These are phyloP conservation scores for Geranium incanum DNA, from an alignment of 441 rosid species.

Conservation along the genomic window DNA sequence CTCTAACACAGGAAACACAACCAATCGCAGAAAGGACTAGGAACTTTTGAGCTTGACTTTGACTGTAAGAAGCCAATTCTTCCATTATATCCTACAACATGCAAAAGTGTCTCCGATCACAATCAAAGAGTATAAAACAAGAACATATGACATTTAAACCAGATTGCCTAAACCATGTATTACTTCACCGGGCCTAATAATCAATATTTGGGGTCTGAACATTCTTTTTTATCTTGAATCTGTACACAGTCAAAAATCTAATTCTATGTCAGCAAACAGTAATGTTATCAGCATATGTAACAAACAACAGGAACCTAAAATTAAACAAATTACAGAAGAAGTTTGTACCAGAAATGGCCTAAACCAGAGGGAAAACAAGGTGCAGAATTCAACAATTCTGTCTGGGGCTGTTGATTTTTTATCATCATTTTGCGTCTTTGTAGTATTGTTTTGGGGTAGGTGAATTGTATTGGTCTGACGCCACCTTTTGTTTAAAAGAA, in stretches of 20 bases:
- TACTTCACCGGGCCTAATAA: background rate
- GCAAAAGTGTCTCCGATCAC: conserved; percentile 4
- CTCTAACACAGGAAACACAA: background rate
- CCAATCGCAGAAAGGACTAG: background rate
- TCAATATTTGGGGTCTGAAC: background rate
- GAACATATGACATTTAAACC: conserved; percentile 1
- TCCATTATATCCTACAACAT: conserved; percentile 1
- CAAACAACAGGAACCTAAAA: background rate
- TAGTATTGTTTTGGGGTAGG: background rate
- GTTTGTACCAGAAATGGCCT: background rate
- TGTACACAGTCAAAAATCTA: conserved; percentile 4
- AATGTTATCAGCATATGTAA: background rate
- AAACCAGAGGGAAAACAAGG: conserved; percentile 7
- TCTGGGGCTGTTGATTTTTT: background rate
- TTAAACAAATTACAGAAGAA: conserved; percentile 2
- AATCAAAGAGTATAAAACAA: background rate
- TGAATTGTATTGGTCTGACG: background rate
- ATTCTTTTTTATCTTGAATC: background rate
- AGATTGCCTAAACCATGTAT: background rate
- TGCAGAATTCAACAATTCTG: conserved; percentile 2
- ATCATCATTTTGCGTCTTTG: background rate
- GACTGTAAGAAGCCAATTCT: background rate
- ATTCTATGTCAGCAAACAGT: background rate
- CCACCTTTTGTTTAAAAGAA: background rate
- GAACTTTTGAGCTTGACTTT: background rate